Evolutionary conservation across 192 early-diverging fungal genomes (phyloP).

Genomic region (Lobosporangium transversale): DNA sequence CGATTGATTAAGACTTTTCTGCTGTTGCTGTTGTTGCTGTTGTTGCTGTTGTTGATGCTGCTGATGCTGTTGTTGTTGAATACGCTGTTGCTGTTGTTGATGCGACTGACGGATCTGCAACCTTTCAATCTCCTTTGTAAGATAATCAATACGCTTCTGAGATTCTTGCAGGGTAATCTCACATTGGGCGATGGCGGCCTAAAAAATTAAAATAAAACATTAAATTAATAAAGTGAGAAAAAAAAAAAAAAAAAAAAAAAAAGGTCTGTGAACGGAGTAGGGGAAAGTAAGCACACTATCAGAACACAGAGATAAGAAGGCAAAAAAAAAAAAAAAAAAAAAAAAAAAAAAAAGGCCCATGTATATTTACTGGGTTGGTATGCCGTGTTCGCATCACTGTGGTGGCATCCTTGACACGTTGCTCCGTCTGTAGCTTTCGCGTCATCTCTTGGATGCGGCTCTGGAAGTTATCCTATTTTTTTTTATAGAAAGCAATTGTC

Average conservation of each 20-base stretch:
- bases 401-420: constrained; percentile 77
- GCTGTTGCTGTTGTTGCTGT: constrained; percentile 24
- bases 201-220: background rate
- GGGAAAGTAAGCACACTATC: too few species aligned
- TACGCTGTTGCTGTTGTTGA: constrained; percentile 45
- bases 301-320: background rate
- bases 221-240: background rate
- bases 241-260: background rate
- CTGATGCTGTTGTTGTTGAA: constrained; percentile 44
- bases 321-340: background rate
- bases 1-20: constrained; percentile 15
- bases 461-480: constrained; percentile 45
- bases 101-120: constrained; percentile 68
- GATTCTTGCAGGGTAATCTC: constrained; percentile 74
- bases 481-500: too few species aligned
- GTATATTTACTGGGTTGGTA: constrained; percentile 63
- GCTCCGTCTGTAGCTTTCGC: constrained; percentile 78
- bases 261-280: too few species aligned
- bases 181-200: constrained; percentile 71
- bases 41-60: constrained; percentile 43
- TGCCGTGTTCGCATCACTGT: constrained; percentile 75
- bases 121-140: constrained; percentile 72
- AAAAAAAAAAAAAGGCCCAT: background rate
- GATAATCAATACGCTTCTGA: constrained; percentile 74
- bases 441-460: constrained; percentile 76